Base-by-base conservation (phyloP, 768 basidiomycete species). In the Serendipita indica region DNA sequence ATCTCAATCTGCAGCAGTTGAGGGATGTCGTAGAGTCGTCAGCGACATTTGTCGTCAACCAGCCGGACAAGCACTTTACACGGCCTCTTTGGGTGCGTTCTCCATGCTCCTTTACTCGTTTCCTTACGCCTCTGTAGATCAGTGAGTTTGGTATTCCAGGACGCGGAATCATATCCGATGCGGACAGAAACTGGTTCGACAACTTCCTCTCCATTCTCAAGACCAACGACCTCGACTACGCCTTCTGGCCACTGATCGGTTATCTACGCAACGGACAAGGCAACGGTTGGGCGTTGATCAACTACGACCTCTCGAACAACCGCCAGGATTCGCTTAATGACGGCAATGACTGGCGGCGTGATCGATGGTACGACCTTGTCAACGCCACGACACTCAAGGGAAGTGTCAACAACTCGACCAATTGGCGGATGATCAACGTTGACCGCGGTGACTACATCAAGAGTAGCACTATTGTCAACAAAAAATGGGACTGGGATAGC, bases 221-320 rank as follows among this genome's bases (percentile, higher is more conserved):
- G 10, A 1, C 33, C 4, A 25, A 41, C 60, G 60, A 60, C 37
- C 28, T 60, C 56, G 60, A 60, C 56, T 60, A 20, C 22, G 60
- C 60, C 57, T 57, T 18, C 54, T 60, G 60, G 60, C 60, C 60
- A 3, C 54, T 60, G 25, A 54, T 60, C 34, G 60, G 60, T 35
- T 60, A 14, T 28, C 33, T 22, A 18, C 54, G 57, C 13, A 39
- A 57, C 49, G 56, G 52, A 28, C 30, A 54, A 18, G 49, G 49
- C 16, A 57, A 60, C 52, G 56, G 54, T 27, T 60, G 60, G 60
- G 60, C 60, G 5, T 45, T 60, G 20, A 2, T 39, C 7, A 33
- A 37, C 33, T 60, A 54, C 54, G 34, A 60, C 45, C 28, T 22
- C 22, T 18, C n/a, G 27, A 13, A 33, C 20, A 33, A 20, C 45